Conservation (phyloP, 805 yeast genomes). For the Lipomyces chichibuensis region DNA sequence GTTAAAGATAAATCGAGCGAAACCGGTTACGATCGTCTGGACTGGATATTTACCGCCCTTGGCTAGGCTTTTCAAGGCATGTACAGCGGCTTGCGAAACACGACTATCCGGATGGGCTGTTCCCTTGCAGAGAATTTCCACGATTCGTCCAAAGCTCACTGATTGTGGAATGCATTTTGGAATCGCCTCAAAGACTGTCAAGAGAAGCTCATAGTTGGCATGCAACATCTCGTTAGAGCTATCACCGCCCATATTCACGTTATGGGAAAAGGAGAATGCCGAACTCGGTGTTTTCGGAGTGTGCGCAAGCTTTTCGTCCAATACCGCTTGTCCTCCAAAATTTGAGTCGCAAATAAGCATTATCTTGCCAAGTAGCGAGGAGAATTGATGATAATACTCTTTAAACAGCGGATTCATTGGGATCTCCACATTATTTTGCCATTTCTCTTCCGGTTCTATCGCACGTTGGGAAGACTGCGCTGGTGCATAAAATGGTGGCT, state of each 20-base stretch:
- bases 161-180: conserved; percentile 67
- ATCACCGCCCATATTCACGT: background rate
- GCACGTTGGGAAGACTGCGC: conserved; percentile 41
- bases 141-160: conserved; percentile 61
- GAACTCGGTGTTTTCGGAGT: conserved; percentile 29
- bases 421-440: conserved; percentile 1
- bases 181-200: conserved; percentile 67
- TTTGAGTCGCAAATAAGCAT: conserved; percentile 63
- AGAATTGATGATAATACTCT: conserved; percentile 69
- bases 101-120: conserved; percentile 65
- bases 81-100: conserved; percentile 66
- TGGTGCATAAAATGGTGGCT: conserved; percentile 75
- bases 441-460: conserved; percentile 9
- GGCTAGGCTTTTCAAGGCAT: conserved; percentile 67
- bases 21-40: conserved; percentile 67
- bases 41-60: conserved; percentile 52
- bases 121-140: conserved; percentile 78
- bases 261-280: conserved; percentile 17
- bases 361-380: conserved; percentile 58
- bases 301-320: conserved; percentile 43
- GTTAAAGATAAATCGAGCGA: conserved; percentile 78
- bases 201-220: conserved; percentile 62
- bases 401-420: conserved; percentile 26
- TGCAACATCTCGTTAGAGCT: conserved; percentile 25
- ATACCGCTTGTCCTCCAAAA: conserved; percentile 53